These are phyloP conservation scores for Inonotus obliquus DNA, from an alignment of 1,284 basidiomycete genomes.

Conservation along the genomic window DNA sequence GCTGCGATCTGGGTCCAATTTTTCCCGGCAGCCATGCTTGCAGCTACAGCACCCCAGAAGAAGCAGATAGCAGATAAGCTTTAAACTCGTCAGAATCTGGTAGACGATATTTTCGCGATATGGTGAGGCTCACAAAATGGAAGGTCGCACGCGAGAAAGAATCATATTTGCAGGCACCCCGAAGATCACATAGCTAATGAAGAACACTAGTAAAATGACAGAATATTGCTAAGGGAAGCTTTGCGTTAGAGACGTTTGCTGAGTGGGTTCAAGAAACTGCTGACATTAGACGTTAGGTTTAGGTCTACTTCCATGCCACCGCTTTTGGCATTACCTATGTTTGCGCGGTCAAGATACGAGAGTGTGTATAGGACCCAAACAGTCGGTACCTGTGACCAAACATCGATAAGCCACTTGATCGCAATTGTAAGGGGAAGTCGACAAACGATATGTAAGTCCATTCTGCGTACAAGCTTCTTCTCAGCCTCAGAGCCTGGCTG, in stretches of 20 bases:
- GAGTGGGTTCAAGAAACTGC: not conserved
- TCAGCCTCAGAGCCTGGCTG: constrained; percentile 30
- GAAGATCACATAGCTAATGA: constrained; percentile 10
- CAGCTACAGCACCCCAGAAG: constrained; percentile 23
- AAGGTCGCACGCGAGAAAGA: constrained; percentile 4
- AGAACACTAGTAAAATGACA: constrained; percentile 20
- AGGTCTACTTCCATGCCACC: constrained; percentile 8
- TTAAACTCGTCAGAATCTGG: not conserved
- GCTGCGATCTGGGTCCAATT: constrained; percentile 20
- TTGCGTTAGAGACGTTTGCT: not conserved
- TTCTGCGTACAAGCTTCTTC: constrained; percentile 56
- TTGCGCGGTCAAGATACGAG: constrained; percentile 72
- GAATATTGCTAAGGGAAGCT: constrained; percentile 16
- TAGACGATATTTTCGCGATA: not conserved
- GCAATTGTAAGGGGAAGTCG: constrained; percentile 39
- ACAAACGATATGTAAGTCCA: constrained; percentile 59
- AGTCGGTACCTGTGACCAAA: constrained; percentile 1
- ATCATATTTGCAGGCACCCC: constrained; percentile 16
- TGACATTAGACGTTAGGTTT: not conserved
- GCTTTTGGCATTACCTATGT: constrained; percentile 69
- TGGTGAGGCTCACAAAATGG: not conserved
- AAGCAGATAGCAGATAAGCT: constrained; percentile 22
- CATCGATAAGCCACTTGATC: not conserved
- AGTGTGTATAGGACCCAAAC: constrained; percentile 54
- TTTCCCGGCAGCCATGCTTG: constrained; percentile 21